Conservation (phyloP, 805 yeast species). For the Candida easanensis region DNA sequence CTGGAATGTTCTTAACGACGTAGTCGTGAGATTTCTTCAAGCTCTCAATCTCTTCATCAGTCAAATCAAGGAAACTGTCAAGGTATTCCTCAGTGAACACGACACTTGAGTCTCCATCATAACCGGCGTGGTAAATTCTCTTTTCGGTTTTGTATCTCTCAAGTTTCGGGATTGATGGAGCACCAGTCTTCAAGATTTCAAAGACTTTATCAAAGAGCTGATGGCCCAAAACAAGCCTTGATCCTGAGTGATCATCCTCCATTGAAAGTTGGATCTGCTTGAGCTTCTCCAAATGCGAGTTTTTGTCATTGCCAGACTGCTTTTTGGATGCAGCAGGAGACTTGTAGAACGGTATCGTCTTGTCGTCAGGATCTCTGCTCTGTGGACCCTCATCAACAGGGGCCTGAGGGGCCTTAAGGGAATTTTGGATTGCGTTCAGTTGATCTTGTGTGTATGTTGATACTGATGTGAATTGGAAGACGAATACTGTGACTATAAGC, state of each 20-base stretch:
- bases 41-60: slow-evolving; percentile 38
- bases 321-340: slow-evolving; percentile 18
- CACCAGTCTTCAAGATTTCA: slow-evolving; percentile 37
- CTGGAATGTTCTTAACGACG: slow-evolving; percentile 48
- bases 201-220: slow-evolving; percentile 43
- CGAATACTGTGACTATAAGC: slow-evolving; percentile 6
- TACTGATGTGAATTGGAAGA: slow-evolving; percentile 19
- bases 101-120: slow-evolving; percentile 37
- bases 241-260: slow-evolving; percentile 32
- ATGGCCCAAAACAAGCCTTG: slow-evolving; percentile 36
- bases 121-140: slow-evolving; percentile 54
- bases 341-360: slow-evolving; percentile 27
- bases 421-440: slow-evolving; percentile 7
- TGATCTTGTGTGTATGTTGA: slow-evolving; percentile 14
- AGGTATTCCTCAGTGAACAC: slow-evolving; percentile 54
- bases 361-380: slow-evolving; percentile 13
- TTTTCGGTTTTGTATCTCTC: slow-evolving; percentile 42
- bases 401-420: not conserved
- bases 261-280: slow-evolving; percentile 24
- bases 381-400: not conserved
- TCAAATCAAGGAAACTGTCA: slow-evolving; percentile 44
- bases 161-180: slow-evolving; percentile 44
- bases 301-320: slow-evolving; percentile 1
- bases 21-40: slow-evolving; percentile 46
- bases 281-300: slow-evolving; percentile 16